Conservation (phyloP, 495 filamentous ascomycete genomes). For the Chaetomium tenue region DNA sequence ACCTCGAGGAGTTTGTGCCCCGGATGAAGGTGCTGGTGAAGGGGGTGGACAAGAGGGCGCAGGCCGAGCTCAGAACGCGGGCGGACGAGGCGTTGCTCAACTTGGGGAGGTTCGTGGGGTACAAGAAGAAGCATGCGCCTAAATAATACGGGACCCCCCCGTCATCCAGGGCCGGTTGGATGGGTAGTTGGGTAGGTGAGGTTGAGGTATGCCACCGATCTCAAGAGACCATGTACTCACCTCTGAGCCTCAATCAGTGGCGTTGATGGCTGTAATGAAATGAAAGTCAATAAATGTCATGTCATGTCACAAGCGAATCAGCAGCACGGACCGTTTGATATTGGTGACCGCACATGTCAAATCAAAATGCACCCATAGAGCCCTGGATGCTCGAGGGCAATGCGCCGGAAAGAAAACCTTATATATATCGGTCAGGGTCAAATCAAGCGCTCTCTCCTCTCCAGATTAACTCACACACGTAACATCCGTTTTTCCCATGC, state of each 20-base stretch:
- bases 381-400: not conserved
- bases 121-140: slow-evolving; percentile 55
- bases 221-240: not conserved
- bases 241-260: not conserved
- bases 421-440: not conserved
- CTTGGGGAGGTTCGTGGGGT: slow-evolving; percentile 56
- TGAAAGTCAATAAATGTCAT: slow-evolving; percentile 2
- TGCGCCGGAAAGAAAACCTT: not conserved
- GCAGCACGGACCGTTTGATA: slow-evolving; percentile 5
- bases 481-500: not conserved
- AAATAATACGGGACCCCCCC: not conserved
- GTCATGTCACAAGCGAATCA: not conserved
- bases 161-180: not conserved
- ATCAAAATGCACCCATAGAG: not conserved
- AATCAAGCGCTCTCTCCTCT: not conserved
- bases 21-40: slow-evolving; percentile 54
- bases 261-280: slow-evolving; percentile 10
- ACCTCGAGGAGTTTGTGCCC: slow-evolving; percentile 52
- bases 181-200: too few relatives aligned
- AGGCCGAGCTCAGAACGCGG: slow-evolving; percentile 50
- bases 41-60: slow-evolving; percentile 55
- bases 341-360: not conserved
- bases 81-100: slow-evolving; percentile 59
- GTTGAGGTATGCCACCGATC: not conserved
- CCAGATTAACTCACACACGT: not conserved